Base-by-base conservation (phyloP, 805 yeast species). In the Sugiyamaella lignohabitans region DNA sequence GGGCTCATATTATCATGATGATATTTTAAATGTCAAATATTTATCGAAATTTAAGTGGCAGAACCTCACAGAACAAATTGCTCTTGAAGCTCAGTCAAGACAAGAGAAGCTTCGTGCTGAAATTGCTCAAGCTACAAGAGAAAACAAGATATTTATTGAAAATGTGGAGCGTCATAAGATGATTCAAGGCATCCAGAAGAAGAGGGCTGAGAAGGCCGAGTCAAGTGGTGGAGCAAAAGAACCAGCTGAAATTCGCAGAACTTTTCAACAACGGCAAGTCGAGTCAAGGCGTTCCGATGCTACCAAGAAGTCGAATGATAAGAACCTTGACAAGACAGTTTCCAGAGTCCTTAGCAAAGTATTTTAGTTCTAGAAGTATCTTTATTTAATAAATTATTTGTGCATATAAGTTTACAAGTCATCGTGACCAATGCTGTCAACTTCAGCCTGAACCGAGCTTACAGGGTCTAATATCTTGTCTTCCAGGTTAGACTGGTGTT, bases 11-110 rank as follows among this genome's bases (percentile, higher is more conserved):
- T 93, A 89, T 66, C 84, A 93, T 60, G 98, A 93, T 65, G 98
- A 93, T 69, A 82, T 93, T 21, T 73, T 94, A 70, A 93, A 88
- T 62, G 80, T 91, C 50, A 91, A 86, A 64, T 93, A 93, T 58
- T 70, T 93, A 51, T 81, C 87, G 6, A 88, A 91, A 1, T 93
- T 91, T 74, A 93, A 93, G 62, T 93, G 98, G 98, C 74, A 83
- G 47, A 95, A 93, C 59, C 72, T 93, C 61, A 89, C 97, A 2
- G 94, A 84, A 62, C 96, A 91, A 62, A 85, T 91, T 53, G 88
- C 96, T 2, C 78, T 78, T 58, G 98, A 93, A 67, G 82, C 84
- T 53, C 96, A 89, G 64, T 74, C 82, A 38, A 80, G 96, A 64
- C 95, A 88, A 59, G 79, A 91, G 44, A 88, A 86, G 67, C 71